Evolutionary conservation across 2,329 filamentous ascomycete species (phyloP), one percentile per base, ranked within the genome.

Genomic region (Polytolypa hystricis): DNA sequence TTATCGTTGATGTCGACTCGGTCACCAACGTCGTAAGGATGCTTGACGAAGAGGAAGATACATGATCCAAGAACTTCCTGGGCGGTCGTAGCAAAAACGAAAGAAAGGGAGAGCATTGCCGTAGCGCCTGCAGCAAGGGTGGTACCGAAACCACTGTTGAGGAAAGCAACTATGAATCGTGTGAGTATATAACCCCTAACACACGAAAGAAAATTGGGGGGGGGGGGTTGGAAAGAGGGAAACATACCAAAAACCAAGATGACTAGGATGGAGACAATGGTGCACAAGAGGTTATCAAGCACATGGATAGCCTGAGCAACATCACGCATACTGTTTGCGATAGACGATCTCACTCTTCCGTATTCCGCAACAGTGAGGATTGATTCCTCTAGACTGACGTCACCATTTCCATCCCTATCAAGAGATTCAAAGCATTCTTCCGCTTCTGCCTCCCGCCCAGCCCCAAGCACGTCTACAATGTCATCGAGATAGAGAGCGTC

Each of bases 11-110:
- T 81, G 50, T 95, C 86, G 29, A 96, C 84, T 17, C 91, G 80
- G 57, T 98, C 91, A 42, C 89, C 87, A 15, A 96, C 86, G 56
- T 98, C 91, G 57, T 83, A 96, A 0, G 91, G 89, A 57, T 98
- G 91, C 68, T 98, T 98, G 67, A 96, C 85, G 52, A 98, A 98
- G 1, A 98, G 67, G 67, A 98, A 98, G 53, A 98, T 94, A 66
- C 89, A 96, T 25, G 87, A 95, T 52, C 89, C 89, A n/a, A 98
- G 74, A 45, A 98, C 82, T 60, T 98, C 91, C 61, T 95, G 87
- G 3, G 81, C 80, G 1, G 87, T 95, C 38, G 81, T 81, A 16
- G 87, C 80, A 58, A 98, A 96, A 49, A 95, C 81, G 64, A 98
- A 98, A 3, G 89, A 95, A n/a, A 96, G 68, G 4, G 89, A 96